Percentiles rank a stretch among this genome's conserved stretches.
phyloP scores from a whole-genome alignment of 2,329 filamentous ascomycete species.

The Pseudogymnoascus sp. region DNA sequence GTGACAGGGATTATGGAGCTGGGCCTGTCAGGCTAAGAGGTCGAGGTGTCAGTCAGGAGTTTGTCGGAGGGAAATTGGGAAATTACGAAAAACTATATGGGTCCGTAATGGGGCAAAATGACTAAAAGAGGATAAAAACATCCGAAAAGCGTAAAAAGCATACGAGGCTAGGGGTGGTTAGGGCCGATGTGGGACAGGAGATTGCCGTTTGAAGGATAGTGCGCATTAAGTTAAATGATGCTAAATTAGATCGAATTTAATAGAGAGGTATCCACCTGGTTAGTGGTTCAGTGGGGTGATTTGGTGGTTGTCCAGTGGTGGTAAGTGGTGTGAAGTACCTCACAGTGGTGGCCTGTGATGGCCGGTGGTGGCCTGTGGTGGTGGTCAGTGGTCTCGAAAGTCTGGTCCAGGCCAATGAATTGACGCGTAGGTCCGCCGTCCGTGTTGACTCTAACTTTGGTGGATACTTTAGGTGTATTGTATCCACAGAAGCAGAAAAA shows the following conservation, averaged over 20 bases:
- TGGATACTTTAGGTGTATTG: background rate
- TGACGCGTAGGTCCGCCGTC: background rate
- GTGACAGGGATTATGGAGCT: conserved; percentile 7
- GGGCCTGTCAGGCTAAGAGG: conserved; percentile 9
- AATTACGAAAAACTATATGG: background rate
- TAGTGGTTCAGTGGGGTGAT: background rate
- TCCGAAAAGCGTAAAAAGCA: background rate
- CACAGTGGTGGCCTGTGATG: background rate
- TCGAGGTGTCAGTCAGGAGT: conserved; percentile 2
- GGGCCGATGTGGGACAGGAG: background rate
- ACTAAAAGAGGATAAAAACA: background rate
- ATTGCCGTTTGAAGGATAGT: background rate
- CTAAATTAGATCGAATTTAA: background rate
- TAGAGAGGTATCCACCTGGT: background rate
- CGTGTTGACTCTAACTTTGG: background rate
- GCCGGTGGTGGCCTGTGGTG: background rate
- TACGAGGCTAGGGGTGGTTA: background rate
- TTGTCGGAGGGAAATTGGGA: background rate
- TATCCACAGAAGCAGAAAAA: background rate
- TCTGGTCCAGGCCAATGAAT: background rate
- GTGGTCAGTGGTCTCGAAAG: background rate
- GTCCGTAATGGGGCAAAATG: background rate
- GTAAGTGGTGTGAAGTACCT: no score
- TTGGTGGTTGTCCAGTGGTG: no score
- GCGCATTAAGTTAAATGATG: background rate